Base-by-base conservation (phyloP, 306 rosid species). In the Hippophae rhamnoides region DNA sequence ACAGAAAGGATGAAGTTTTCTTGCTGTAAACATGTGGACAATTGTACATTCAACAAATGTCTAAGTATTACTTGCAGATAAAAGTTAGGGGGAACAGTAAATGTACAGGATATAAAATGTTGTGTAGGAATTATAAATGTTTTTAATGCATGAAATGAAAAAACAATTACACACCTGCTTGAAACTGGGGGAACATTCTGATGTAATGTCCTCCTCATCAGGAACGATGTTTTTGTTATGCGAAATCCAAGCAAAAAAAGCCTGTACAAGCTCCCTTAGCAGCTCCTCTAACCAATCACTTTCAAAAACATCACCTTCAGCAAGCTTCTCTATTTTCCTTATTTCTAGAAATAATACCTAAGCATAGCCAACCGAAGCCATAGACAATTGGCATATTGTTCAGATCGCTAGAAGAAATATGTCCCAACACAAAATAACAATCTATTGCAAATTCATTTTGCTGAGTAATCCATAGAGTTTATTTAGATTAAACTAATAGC, bases 261-360 rank as follows among this genome's bases (percentile, higher is more conserved):
- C 65, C 64, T 80, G 87, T 66, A 82, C 75, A 56, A 80, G 48
- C 61, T 82, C 87, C 74, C 78, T 77, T 45, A 74, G 51, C 58
- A 84, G 73, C 68, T 78, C 81, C 74, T 69, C 52, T 70, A 88
- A 64, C 96, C 96, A 88, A 47, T 80, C 80, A 60, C 47, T 65
- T 61, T 84, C 78, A 50, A 84, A 80, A 71, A 62, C 69, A 58
- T 67, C 57, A 43, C 72, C 80, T 57, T 82, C 81, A 8, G 76
- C 72, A 41, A 84, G 84, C 55, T 71, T 72, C 67, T 84, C 84
- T 41, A 88, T 47, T 70, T 84, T 78, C 74, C 84, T 80, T 65
- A 84, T 58, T 59, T 87, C 89, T 50, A 82, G 46, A 68, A 88
- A 88, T 23, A 88, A 74, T 68, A 64, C 77, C 89, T 84, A 53